Percentiles rank a stretch among this genome's conserved stretches.
These are phyloP conservation scores for Martiniozyma abietophila DNA, from an alignment of 805 yeast genomes.

Conservation along the genomic window DNA sequence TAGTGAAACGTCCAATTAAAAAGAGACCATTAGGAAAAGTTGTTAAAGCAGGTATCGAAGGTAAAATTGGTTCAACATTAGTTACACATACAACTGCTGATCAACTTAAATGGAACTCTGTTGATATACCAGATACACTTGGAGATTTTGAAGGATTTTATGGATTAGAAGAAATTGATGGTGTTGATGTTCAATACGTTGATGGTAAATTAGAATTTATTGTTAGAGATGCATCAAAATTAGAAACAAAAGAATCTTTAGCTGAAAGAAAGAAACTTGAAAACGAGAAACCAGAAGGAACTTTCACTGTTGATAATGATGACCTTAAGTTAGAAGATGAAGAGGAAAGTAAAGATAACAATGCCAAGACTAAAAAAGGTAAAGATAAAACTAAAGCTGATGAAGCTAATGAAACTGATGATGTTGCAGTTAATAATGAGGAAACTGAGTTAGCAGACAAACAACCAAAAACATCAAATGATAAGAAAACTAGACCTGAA, in stretches of 20 bases:
- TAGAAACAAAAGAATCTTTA: slow-evolving; percentile 9
- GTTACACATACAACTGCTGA: slow-evolving; percentile 17
- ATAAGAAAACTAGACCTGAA: slow-evolving; percentile 9
- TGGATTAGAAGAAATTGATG: slow-evolving; percentile 91
- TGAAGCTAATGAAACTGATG: too few relatives aligned
- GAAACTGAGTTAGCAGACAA: too few relatives aligned
- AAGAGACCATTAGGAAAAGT: slow-evolving; percentile 4
- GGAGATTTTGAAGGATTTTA: slow-evolving; percentile 87
- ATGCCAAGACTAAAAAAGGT: background rate
- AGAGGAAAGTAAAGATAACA: slow-evolving; percentile 6
- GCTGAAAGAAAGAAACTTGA: slow-evolving; percentile 20
- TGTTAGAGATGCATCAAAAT: slow-evolving; percentile 27
- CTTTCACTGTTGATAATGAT: too few relatives aligned
- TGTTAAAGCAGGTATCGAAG: slow-evolving; percentile 4
- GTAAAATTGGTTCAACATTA: too few relatives aligned
- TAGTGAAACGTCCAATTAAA: too few relatives aligned
- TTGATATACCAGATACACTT: slow-evolving; percentile 71
- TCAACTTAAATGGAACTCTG: slow-evolving; percentile 66
- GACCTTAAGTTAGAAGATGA: slow-evolving; percentile 17
- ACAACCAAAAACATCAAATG: slow-evolving; percentile 3
- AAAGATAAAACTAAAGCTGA: slow-evolving; percentile 9
- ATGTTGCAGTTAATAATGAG: too few relatives aligned
- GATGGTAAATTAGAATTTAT: slow-evolving; percentile 59
- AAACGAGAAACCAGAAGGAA: slow-evolving; percentile 18
- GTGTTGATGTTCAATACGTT: slow-evolving; percentile 72